Conservation (phyloP, 2,329 filamentous ascomycete species). For the Fusarium nodosum region DNA sequence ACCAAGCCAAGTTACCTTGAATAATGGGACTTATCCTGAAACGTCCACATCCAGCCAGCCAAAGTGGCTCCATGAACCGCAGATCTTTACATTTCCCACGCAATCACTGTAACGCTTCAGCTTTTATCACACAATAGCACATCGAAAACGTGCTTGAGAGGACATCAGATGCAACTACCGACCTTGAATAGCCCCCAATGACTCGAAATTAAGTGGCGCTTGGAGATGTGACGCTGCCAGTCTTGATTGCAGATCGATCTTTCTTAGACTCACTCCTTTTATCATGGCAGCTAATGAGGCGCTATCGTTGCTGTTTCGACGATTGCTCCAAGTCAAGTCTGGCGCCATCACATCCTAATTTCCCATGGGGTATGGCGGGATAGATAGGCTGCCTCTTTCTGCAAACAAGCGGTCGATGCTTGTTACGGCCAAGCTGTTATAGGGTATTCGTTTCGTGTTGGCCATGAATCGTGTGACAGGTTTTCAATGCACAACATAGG, state of each 20-base stretch:
- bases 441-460: slow-evolving; percentile 28
- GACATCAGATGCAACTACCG: slow-evolving; percentile 8
- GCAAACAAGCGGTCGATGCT: neutral
- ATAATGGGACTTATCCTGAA: neutral
- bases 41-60: slow-evolving; percentile 7
- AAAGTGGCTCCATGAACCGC: slow-evolving; percentile 15
- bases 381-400: slow-evolving; percentile 23
- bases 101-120: slow-evolving; percentile 10
- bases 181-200: slow-evolving; percentile 17
- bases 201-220: slow-evolving; percentile 44
- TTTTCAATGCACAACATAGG: neutral
- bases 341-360: slow-evolving; percentile 31
- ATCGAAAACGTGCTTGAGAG: slow-evolving; percentile 10
- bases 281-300: slow-evolving; percentile 5
- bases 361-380: slow-evolving; percentile 9
- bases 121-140: slow-evolving; percentile 11
- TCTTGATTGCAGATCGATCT: slow-evolving; percentile 29
- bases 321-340: slow-evolving; percentile 7
- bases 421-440: neutral
- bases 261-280: slow-evolving; percentile 13
- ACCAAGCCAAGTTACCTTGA: neutral
- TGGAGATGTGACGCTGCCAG: slow-evolving; percentile 9
- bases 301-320: slow-evolving; percentile 10
- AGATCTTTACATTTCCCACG: slow-evolving; percentile 21
- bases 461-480: slow-evolving; percentile 5